These are phyloP conservation scores for Leptographium procerum DNA, from an alignment of 2,329 filamentous ascomycete genomes.

Conservation along the genomic window DNA sequence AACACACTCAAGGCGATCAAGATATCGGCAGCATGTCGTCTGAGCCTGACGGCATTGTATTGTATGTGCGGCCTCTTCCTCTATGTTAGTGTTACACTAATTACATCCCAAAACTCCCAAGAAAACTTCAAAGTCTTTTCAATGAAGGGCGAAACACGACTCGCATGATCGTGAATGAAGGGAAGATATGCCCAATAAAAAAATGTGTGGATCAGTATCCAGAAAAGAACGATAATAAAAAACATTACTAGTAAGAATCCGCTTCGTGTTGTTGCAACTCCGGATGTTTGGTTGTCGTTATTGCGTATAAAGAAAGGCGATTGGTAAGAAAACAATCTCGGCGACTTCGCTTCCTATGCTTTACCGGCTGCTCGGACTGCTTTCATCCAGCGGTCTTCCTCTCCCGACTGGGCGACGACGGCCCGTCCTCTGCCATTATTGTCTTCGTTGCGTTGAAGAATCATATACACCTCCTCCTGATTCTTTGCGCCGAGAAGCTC, in stretches of 20 bases:
- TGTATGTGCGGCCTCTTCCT: not conserved
- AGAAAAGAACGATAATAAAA: not conserved
- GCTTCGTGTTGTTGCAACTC: not conserved
- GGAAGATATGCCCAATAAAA: constrained; percentile 2
- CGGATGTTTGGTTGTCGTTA: not conserved
- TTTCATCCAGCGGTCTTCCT: constrained; percentile 37
- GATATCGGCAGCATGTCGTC: not conserved
- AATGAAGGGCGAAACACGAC: not conserved
- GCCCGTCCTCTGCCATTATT: constrained; percentile 16
- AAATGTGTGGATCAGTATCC: not conserved
- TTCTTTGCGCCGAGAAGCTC: constrained; percentile 35
- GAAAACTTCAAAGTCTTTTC: not conserved
- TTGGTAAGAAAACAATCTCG: no score
- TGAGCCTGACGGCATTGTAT: not conserved
- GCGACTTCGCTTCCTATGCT: not conserved
- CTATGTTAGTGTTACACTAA: not conserved
- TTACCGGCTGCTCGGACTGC: constrained; percentile 26
- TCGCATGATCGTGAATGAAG: not conserved
- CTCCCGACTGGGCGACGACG: constrained; percentile 29
- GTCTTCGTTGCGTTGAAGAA: constrained; percentile 20
- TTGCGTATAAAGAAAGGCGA: not conserved
- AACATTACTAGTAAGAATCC: not conserved
- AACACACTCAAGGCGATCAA: no score
- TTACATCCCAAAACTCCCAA: not conserved
- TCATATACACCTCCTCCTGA: constrained; percentile 29